Base-by-base conservation (phyloP, 179 eudicot genomes). In the Beta lomatogona region DNA sequence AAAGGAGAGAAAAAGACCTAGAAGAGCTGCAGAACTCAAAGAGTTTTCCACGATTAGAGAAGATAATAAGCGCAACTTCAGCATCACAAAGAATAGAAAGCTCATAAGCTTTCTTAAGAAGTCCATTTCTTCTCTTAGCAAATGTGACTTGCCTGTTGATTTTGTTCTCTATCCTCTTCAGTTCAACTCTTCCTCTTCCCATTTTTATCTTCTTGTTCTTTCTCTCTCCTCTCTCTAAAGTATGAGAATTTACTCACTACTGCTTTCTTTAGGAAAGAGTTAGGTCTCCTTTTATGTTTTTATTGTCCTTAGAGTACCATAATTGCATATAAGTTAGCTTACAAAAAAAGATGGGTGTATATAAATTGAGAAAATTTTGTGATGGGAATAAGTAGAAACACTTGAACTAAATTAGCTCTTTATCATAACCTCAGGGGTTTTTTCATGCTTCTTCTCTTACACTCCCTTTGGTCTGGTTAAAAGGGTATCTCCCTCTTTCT, bases 151-250 rank as follows among this genome's bases (percentile, higher is more conserved):
- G 93, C 76, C 93, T 86, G 77, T 89, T 90, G 15, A 89, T 86
- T 77, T 89, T 89, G 83, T 91, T 91, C 83, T 91, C 93, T 71
- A 91, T 91, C 77, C 93, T 89, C 89, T 89, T 89, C 80, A 89
- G 69, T 76, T 88, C 87, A 6, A 91, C 93, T 81, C 89, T 89
- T 77, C 91, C 93, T 80, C 93, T 89, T 13, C 93, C 91, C 93
- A 91, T 86, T 55, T 36, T 57, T 67, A 13, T 10, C 31, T 66
- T 58, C 15, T 25, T 68, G 5, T 11, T 63, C 3, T 46, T 44
- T 15, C 22, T 58, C 22, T 54, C 50, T 77, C 13, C 11, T 61
- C 22, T 69, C 22, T 52, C 45, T 15, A 2, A 12, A 25, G 48
- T 41, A 58, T 14, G 41, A 18, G 44, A 28, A 67, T 67, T 82